Evolutionary conservation across 345 rosid genomes (phyloP), one percentile per base, ranked within the genome.

Genomic region (Capsella bursapastoris): DNA sequence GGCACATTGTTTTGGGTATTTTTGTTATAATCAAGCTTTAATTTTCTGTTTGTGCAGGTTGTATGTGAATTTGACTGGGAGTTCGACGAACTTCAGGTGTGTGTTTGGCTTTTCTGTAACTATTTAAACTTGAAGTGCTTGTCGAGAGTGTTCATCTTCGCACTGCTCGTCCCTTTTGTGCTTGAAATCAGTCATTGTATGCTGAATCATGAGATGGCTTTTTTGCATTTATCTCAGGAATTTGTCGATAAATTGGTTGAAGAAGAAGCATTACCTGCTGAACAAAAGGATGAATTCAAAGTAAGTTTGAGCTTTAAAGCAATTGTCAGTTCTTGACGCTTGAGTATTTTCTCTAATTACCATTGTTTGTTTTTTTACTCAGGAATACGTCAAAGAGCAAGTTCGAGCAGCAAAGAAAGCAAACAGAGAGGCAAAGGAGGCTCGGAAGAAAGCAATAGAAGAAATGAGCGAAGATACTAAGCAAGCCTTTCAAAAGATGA

Each of bases 1-100:
- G 64, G 41, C 44, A 25, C 56, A 40, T 41, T 31, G 61, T 57
- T 65, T 65, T 22, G 34, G 12, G 11, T 66, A 1, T 11, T 57
- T 16, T 13, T 35, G 35, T 4, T 8, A 16, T 22, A 61, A 27
- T 12, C 18, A 66, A 68, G 40, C 50, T 49, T 62, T 2, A 9
- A 27, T 56, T 25, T 61, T 80, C 64, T 56, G 28, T 55, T 28
- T 71, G 58, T 89, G 86, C 90, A 96, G 99, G 85, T 92, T 74
- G 81, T 96, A 11, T 88, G 98, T 66, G 97, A 90, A 68, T 96
- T 88, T 76, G 99, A 96, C 82, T 96, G 99, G 99, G 93, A 86
- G 64, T 16, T 89, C 27, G 99, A 96, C 53, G 93, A 90, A 58
- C 80, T 89, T 73, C 89, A 96, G 88, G 99, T 96, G 80, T 65